Percentiles rank a stretch among this genome's conserved stretches.
Conservation (phyloP, 2,329 filamentous ascomycete species). For the Trichoderma cornu-damae region DNA sequence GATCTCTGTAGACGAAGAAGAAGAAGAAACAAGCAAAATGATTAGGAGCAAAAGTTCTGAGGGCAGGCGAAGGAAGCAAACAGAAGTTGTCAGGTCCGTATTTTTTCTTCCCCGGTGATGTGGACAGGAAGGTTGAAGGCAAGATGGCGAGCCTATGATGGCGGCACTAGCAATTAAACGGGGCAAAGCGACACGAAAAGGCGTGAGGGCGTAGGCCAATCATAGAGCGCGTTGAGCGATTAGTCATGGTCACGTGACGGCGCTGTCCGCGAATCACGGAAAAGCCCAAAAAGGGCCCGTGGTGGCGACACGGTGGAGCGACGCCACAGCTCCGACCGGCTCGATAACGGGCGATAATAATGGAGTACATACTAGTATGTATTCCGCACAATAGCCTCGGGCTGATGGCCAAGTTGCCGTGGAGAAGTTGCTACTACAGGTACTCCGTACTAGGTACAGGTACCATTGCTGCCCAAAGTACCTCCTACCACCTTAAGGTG, state of each 20-base stretch:
- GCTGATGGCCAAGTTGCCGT: neutral
- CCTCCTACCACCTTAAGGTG: too few relatives aligned
- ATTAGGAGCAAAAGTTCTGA: neutral
- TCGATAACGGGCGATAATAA: neutral
- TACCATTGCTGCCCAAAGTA: too few relatives aligned
- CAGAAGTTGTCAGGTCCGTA: neutral
- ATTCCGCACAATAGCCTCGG: neutral
- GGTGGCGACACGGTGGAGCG: conserved; percentile 5
- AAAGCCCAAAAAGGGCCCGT: neutral
- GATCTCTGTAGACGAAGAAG: neutral
- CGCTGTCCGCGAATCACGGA: conserved; percentile 1
- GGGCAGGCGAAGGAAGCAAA: neutral
- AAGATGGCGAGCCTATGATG: conserved; percentile 12
- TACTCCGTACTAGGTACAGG: too few relatives aligned
- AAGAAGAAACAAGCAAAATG: too few relatives aligned
- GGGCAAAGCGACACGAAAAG: too few relatives aligned
- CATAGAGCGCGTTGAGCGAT: neutral
- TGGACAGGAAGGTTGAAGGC: conserved; percentile 1
- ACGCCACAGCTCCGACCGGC: conserved; percentile 3
- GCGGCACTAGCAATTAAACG: neutral
- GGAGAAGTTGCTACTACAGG: neutral
- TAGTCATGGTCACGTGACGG: conserved; percentile 16
- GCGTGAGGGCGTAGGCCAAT: conserved; percentile 2
- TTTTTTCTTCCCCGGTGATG: neutral
- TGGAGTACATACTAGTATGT: too few relatives aligned